A percentile compares a stretch with the other conserved stretches of the same genome.
phyloP scores from a whole-genome alignment of 495 filamentous ascomycete genomes.

The Neurospora sp. region DNA sequence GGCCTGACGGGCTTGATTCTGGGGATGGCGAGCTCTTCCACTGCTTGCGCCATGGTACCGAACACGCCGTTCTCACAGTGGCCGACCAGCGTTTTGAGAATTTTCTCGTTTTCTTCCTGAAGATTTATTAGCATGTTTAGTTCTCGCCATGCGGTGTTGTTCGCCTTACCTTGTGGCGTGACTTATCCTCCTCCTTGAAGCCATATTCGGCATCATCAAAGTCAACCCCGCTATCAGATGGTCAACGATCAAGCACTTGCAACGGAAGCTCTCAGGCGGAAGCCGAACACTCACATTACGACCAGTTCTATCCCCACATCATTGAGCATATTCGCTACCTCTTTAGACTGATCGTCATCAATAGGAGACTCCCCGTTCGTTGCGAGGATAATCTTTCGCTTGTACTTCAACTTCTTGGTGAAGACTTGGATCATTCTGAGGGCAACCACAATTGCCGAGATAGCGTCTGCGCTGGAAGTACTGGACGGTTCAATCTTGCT shows the following conservation, averaged over 20 bases:
- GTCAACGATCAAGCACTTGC: not conserved
- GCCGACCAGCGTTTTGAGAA: conserved; percentile 53
- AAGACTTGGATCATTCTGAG: conserved; percentile 73
- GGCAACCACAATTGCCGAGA: conserved; percentile 78
- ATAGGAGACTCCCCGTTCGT: conserved; percentile 69
- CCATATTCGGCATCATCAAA: conserved; percentile 91
- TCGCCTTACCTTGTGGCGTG: conserved; percentile 46
- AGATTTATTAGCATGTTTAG: not conserved
- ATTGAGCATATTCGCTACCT: conserved; percentile 62
- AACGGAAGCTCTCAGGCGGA: not conserved
- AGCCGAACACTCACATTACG: conserved; percentile 52
- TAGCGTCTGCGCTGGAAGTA: conserved; percentile 54
- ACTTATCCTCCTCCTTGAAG: conserved; percentile 88
- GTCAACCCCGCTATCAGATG: conserved; percentile 61
- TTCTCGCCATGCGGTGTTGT: not conserved
- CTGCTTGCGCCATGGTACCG: conserved; percentile 76
- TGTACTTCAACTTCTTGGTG: conserved; percentile 86
- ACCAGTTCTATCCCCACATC: conserved; percentile 65
- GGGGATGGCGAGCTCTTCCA: conserved; percentile 60
- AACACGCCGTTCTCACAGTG: conserved; percentile 54
- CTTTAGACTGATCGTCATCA: conserved; percentile 53
- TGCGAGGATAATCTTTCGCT: conserved; percentile 68
- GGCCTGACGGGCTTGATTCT: conserved; percentile 62
- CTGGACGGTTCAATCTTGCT: conserved; percentile 54
- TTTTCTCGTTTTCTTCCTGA: conserved; percentile 49